A percentile compares a stretch with the other conserved stretches of the same genome.
These are phyloP conservation scores for Xylariomycetidae sp. DNA, from an alignment of 2,329 filamentous ascomycete genomes.

Conservation along the genomic window DNA sequence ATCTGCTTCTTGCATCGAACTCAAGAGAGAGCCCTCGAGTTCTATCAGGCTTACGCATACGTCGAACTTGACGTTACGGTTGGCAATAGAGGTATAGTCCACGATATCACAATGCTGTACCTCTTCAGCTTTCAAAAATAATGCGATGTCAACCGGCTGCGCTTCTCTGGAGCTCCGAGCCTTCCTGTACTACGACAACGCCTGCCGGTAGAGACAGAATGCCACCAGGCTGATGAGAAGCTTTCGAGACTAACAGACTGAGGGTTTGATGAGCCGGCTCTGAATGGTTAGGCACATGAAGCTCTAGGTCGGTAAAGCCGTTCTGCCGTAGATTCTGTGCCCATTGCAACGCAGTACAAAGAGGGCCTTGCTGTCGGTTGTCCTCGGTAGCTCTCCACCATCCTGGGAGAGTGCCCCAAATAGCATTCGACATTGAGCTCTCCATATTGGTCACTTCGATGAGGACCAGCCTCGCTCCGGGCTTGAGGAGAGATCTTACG, in stretches of 20 bases:
- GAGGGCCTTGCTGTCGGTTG: neutral
- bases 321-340: neutral
- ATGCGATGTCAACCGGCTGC: neutral
- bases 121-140: too few species aligned
- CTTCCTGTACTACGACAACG: neutral
- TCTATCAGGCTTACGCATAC: neutral
- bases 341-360: neutral
- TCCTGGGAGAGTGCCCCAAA: slow-evolving; percentile 22
- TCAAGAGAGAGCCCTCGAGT: neutral
- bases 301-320: neutral
- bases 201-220: neutral
- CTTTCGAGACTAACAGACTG: neutral
- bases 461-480: slow-evolving; percentile 41
- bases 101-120: neutral
- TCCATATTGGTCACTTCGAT: slow-evolving; percentile 30
- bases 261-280: neutral
- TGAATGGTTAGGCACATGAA: neutral
- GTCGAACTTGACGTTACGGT: neutral
- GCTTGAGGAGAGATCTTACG: slow-evolving; percentile 32
- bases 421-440: slow-evolving; percentile 7
- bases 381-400: slow-evolving; percentile 12
- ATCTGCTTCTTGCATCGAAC: neutral
- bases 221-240: neutral
- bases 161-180: neutral
- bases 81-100: neutral